Evolutionary conservation across 192 early-diverging fungal species (phyloP).

Genomic region (Coemansia sp.): DNA sequence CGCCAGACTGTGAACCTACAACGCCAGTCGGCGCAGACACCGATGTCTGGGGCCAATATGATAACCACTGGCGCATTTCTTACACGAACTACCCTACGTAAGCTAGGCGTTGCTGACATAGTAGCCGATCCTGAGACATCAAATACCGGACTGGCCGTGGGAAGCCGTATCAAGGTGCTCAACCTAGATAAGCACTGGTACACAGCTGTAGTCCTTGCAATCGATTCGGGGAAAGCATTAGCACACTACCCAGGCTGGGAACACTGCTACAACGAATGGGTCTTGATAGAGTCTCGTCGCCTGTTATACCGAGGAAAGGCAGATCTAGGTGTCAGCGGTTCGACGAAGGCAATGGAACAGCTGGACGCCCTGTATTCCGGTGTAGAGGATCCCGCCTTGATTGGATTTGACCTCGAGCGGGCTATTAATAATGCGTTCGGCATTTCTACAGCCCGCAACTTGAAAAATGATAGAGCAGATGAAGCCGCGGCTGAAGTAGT

Average conservation of each 20-base stretch:
- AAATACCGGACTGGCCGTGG: constrained; percentile 18
- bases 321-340: constrained; percentile 4
- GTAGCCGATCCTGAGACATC: constrained; percentile 11
- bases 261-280: constrained; percentile 51
- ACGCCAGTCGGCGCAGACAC: not conserved
- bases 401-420: constrained; percentile 18
- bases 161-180: constrained; percentile 28
- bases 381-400: constrained; percentile 4
- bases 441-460: not conserved
- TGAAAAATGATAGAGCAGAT: not conserved
- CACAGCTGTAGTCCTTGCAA: constrained; percentile 23
- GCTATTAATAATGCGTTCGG: constrained; percentile 10
- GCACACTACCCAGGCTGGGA: constrained; percentile 47
- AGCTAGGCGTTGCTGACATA: constrained; percentile 27
- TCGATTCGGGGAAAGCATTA: constrained; percentile 29
- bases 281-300: constrained; percentile 34
- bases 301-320: constrained; percentile 24
- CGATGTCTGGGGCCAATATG: constrained; percentile 1
- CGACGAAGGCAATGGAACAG: constrained; percentile 11
- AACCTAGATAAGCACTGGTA: constrained; percentile 45
- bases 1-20: not conserved
- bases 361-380: constrained; percentile 1
- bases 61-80: constrained; percentile 55
- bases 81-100: constrained; percentile 49
- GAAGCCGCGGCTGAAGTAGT: not conserved